Evolutionary conservation across 2,329 filamentous ascomycete genomes (phyloP).

Genomic region (Coniochaeta sp.): DNA sequence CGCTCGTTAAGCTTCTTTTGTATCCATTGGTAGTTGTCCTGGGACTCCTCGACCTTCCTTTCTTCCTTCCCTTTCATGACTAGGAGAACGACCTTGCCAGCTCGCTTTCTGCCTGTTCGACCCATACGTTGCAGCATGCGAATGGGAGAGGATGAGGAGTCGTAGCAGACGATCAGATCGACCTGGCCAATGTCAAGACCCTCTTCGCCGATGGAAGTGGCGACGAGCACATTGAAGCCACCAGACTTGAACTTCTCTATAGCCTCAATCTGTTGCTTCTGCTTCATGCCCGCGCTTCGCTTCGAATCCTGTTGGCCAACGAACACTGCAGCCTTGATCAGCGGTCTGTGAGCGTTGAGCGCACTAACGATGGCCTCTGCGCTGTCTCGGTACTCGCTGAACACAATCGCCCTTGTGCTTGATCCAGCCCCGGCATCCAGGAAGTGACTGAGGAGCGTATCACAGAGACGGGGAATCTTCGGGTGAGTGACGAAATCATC

Average conservation of each 20-base stretch:
- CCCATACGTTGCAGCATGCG: slow-evolving; percentile 98
- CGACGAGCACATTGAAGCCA: slow-evolving; percentile 87
- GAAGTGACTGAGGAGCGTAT: slow-evolving; percentile 85
- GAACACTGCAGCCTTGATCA: slow-evolving; percentile 87
- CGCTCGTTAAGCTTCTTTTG: slow-evolving; percentile 86
- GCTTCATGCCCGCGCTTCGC: slow-evolving; percentile 89
- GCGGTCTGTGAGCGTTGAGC: slow-evolving; percentile 73
- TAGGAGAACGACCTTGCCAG: slow-evolving; percentile 80
- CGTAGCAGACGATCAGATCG: slow-evolving; percentile 94
- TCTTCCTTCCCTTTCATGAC: slow-evolving; percentile 95
- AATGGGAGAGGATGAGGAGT: slow-evolving; percentile 91
- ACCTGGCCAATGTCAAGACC: slow-evolving; percentile 98
- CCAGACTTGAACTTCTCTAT: slow-evolving; percentile 85
- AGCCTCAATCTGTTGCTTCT: slow-evolving; percentile 79
- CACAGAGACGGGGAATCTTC: slow-evolving; percentile 78
- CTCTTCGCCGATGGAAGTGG: slow-evolving; percentile 98
- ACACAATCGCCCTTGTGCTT: slow-evolving; percentile 85
- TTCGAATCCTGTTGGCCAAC: slow-evolving; percentile 91
- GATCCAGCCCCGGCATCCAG: slow-evolving; percentile 71
- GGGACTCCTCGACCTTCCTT: slow-evolving; percentile 77
- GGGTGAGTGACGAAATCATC: slow-evolving; percentile 88
- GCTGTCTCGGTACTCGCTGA: slow-evolving; percentile 90
- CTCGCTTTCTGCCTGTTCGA: slow-evolving; percentile 84
- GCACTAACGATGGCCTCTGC: slow-evolving; percentile 87
- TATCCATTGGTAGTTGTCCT: slow-evolving; percentile 93